These are phyloP conservation scores for Saxispiralis lemnorum DNA, from an alignment of 495 filamentous ascomycete species.

Conservation along the genomic window DNA sequence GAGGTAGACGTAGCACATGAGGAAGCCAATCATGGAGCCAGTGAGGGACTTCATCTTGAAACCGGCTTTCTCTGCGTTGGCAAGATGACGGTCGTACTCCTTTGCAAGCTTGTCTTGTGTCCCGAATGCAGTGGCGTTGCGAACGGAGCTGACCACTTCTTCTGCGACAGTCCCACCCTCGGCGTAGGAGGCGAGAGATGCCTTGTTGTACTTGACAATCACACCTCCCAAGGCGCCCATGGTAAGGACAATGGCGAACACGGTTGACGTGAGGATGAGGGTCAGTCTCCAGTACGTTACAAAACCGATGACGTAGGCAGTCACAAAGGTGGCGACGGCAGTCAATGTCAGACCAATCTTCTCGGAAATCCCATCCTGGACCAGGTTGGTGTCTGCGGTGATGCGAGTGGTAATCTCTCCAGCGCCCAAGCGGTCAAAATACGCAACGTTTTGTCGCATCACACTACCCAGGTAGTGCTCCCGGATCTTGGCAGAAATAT, in stretches of 20 bases:
- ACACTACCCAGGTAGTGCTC: conserved; percentile 69
- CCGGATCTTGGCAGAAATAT: conserved; percentile 68
- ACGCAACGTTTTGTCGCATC: conserved; percentile 77
- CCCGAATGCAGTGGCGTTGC: conserved; percentile 83
- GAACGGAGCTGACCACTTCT: conserved; percentile 84
- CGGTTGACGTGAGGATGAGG: conserved; percentile 60
- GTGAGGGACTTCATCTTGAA: conserved; percentile 52
- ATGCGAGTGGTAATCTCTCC: conserved; percentile 88
- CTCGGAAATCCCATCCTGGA: conserved; percentile 78
- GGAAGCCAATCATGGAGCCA: conserved; percentile 58
- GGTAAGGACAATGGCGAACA: conserved; percentile 51
- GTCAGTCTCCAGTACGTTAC: conserved; percentile 73
- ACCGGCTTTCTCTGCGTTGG: conserved; percentile 56
- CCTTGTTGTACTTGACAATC: conserved; percentile 63
- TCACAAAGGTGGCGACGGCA: conserved; percentile 59
- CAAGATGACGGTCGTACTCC: conserved; percentile 64
- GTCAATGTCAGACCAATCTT: conserved; percentile 63
- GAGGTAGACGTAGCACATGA: conserved; percentile 69
- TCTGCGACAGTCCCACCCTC: conserved; percentile 77
- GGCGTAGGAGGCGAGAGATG: conserved; percentile 60
- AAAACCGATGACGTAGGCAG: conserved; percentile 79
- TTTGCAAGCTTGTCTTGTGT: conserved; percentile 75
- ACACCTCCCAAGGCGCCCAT: conserved; percentile 58
- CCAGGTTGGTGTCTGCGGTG: conserved; percentile 73
- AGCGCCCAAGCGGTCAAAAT: conserved; percentile 79